Evolutionary conservation across 768 basidiomycete genomes (phyloP).

Genomic region (Cantharellus cinnabarinus): DNA sequence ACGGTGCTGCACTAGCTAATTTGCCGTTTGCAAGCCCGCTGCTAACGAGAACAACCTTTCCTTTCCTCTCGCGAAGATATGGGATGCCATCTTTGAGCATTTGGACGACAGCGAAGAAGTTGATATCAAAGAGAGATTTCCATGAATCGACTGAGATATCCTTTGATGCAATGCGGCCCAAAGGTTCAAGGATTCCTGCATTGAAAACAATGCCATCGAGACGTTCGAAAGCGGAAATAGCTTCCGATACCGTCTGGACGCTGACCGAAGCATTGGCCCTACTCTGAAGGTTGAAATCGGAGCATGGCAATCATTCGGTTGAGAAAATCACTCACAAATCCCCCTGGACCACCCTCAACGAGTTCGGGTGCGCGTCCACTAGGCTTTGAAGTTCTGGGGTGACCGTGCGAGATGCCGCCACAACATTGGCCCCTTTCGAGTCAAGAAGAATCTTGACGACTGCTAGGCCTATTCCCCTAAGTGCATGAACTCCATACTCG

Average conservation of each 20-base stretch:
- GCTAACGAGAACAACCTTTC: slow-evolving; percentile 61
- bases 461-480: slow-evolving; percentile 58
- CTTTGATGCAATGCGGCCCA: slow-evolving; percentile 29
- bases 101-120: slow-evolving; percentile 68
- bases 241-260: slow-evolving; percentile 33
- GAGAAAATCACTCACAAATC: slow-evolving; percentile 41
- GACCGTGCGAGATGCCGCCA: slow-evolving; percentile 52
- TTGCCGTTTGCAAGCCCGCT: slow-evolving; percentile 64
- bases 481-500: background rate
- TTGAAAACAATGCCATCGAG: slow-evolving; percentile 71
- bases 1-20: slow-evolving; percentile 55
- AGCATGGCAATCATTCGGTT: background rate
- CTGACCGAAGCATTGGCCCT: slow-evolving; percentile 42
- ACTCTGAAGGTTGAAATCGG: background rate
- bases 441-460: slow-evolving; percentile 44
- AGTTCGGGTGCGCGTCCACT: slow-evolving; percentile 16
- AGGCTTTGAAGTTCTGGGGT: slow-evolving; percentile 45
- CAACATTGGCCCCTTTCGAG: slow-evolving; percentile 43
- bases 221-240: slow-evolving; percentile 32
- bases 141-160: slow-evolving; percentile 34
- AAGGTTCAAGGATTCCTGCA: slow-evolving; percentile 57
- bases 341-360: slow-evolving; percentile 39
- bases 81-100: slow-evolving; percentile 50
- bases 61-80: slow-evolving; percentile 40
- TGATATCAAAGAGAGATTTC: slow-evolving; percentile 62